Base-by-base conservation (phyloP, 306 rosid genomes). In the Herpetospermum pedunculosum region DNA sequence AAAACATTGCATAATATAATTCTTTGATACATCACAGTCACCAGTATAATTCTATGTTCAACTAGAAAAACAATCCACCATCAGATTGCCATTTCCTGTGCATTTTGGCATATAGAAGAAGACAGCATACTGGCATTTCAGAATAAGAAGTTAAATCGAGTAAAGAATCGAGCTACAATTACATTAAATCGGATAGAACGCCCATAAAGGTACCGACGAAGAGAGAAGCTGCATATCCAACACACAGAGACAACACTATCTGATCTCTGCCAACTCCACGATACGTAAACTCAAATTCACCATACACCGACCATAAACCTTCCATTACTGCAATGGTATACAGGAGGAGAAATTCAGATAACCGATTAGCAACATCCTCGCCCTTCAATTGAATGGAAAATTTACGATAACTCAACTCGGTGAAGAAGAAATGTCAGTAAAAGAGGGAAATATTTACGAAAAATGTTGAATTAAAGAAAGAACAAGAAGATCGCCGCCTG, bases 101-200 rank as follows among this genome's bases (percentile, higher is more conserved):
- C 73, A 67, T 67, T 1, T 13, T 40, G 37, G n/a, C 53, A 25
- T 25, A 41, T 41, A 67, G 37, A 67, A 13, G 12, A 67, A 67
- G 34, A 67, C 21, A 58, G 10, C 18, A 29, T 12, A 58, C 65
- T 13, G 53, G 6, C 50, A 43, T 60, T 76, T 72, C 52, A 16
- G 19, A 70, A 70, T 15, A 10, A 47, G 25, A 70, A 47, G 44
- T 13, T 15, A 44, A 44, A 47, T 28, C 4, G 58, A 28, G 41
- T 25, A 26, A 2, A 29, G 41, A 70, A 47, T 9, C 38, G 25
- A 73, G 58, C 26, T 23, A 41, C 18, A 40, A 90, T 89, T 86
- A 88, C 97, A 88, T 87, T 70, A 91, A 76, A 91, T 94, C 97
- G 6, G 92, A 89, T 74, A 94, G 82, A 78, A 83, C 75, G 75